Base-by-base conservation (phyloP, 2,329 filamentous ascomycete species). In the Ampelomyces quisqualis region DNA sequence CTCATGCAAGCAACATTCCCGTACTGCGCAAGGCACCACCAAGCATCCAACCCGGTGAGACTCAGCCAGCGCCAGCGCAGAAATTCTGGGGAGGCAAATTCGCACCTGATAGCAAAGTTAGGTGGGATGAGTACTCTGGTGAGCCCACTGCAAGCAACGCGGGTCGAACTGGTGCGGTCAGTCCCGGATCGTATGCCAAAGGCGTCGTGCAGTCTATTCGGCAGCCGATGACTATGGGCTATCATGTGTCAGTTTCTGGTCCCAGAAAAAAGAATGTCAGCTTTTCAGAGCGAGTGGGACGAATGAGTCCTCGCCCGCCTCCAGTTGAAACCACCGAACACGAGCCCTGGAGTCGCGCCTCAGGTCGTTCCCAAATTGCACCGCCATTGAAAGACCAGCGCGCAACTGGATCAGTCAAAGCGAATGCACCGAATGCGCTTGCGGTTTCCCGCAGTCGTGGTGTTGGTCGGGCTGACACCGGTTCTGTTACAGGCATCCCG, bases 261-360 rank as follows among this genome's bases (percentile, higher is more conserved):
- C 58, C 58, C 9, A 46, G 51, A 15, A 57, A 56, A 35, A 63
- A 56, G 38, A 53, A 58, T 15, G 65, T 64, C 51, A 54, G 51
- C 24, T 54, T 61, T 30, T 44, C 54, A 20, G 62, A 67, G 24
- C 64, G 61, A 19, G 53, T 60, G 13, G 50, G 49, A 26, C 55
- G 59, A 21, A 49, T 62, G 22, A 54, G 53, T 10, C 47, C 52
- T 15, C 38, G 58, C 11, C 52, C 55, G n/a, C 34, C 57, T n/a
- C 45, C 55, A 46, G 67, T 72, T 38, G 72, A 76, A 18, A 71
- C 60, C 36, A 73, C 82, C 4, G 57, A 54, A 38, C 67, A 67
- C 29, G 69, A 73, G 38, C 72, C 82, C 42, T 90, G 86, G 86
- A 84, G 82, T 55, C 86, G 86, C 13, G 81, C 82, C 24, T 88